Evolutionary conservation across 2,329 filamentous ascomycete genomes (phyloP).

Genomic region (Penicillium polonicum): DNA sequence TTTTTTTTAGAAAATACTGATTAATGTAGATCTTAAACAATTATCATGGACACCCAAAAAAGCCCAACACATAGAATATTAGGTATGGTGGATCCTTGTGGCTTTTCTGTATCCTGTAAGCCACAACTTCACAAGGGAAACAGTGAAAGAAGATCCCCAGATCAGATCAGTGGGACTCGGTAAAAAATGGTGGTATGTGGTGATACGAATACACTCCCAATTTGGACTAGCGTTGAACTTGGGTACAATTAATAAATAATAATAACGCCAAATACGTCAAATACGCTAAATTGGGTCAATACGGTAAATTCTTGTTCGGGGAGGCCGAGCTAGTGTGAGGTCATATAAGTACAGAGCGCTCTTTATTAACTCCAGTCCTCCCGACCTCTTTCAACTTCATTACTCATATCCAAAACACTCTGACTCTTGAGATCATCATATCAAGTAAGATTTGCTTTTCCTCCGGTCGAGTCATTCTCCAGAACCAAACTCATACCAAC

Average conservation of each 20-base stretch:
- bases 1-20: neutral
- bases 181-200: neutral
- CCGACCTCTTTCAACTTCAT: slow-evolving; percentile 14
- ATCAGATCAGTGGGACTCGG: slow-evolving; percentile 23
- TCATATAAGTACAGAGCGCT: slow-evolving; percentile 8
- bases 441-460: slow-evolving; percentile 5
- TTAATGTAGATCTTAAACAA: slow-evolving; percentile 1
- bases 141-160: slow-evolving; percentile 7
- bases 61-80: slow-evolving; percentile 8
- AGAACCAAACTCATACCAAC: slow-evolving; percentile 16
- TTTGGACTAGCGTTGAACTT: slow-evolving; percentile 8
- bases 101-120: slow-evolving; percentile 10
- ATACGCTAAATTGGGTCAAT: neutral
- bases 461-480: slow-evolving; percentile 24
- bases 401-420: slow-evolving; percentile 7
- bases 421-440: slow-evolving; percentile 10
- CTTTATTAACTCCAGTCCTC: slow-evolving; percentile 16
- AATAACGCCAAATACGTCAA: neutral
- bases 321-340: slow-evolving; percentile 3
- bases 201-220: slow-evolving; percentile 2
- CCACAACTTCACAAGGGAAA: slow-evolving; percentile 11
- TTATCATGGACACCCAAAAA: neutral
- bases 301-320: slow-evolving; percentile 7
- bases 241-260: neutral
- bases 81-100: slow-evolving; percentile 4